Conservation (phyloP, 306 rosid species). For the Alnus rubra region DNA sequence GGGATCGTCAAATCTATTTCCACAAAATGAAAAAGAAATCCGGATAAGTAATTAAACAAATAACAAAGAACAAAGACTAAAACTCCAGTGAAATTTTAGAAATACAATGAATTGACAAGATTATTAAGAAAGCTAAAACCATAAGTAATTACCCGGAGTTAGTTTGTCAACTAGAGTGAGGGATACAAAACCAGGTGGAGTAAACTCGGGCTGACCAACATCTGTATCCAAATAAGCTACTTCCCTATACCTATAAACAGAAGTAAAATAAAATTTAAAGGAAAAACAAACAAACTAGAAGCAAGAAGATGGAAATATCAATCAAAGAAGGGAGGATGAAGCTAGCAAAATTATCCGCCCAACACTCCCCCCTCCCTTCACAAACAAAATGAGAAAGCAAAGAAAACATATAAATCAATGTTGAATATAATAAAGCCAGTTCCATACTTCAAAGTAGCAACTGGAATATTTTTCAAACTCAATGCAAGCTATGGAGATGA, state of each 20-base stretch:
- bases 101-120: background rate
- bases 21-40: constrained; percentile 16
- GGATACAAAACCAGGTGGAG: constrained; percentile 83
- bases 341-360: background rate
- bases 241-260: constrained; percentile 43
- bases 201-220: constrained; percentile 94
- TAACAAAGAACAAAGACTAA: background rate
- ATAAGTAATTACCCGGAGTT: constrained; percentile 54
- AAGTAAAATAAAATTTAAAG: background rate
- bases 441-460: background rate
- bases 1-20: constrained; percentile 74
- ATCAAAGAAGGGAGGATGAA: background rate
- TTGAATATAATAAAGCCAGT: background rate
- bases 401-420: background rate
- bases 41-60: background rate
- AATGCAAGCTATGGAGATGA: background rate
- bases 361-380: background rate
- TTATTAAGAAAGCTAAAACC: constrained; percentile 11
- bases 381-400: background rate
- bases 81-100: background rate
- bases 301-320: background rate
- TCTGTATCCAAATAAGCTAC: constrained; percentile 87
- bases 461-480: background rate
- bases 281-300: background rate
- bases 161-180: constrained; percentile 56